Percentiles rank a stretch among this genome's conserved stretches.
These are phyloP conservation scores for Phanerochaete sordida DNA, from an alignment of 768 basidiomycete species.

Conservation along the genomic window DNA sequence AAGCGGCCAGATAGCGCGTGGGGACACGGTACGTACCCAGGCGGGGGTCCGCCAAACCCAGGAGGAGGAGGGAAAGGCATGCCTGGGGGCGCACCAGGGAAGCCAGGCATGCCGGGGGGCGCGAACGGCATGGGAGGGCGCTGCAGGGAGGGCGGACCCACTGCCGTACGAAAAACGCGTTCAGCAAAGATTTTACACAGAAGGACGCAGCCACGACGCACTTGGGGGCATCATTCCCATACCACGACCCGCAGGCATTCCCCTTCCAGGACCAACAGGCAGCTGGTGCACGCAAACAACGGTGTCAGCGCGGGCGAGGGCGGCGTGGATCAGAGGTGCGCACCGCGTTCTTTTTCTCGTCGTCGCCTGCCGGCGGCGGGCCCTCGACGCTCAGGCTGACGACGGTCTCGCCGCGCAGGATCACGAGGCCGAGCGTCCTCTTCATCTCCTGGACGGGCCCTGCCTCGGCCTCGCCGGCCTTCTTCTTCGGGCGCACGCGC, in stretches of 20 bases:
- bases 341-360: constrained; percentile 82
- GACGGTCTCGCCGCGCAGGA: constrained; percentile 93
- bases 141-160: constrained; percentile 56
- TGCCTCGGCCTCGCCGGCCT: constrained; percentile 69
- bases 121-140: constrained; percentile 68
- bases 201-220: constrained; percentile 35
- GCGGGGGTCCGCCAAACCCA: constrained; percentile 79
- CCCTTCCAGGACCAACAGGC: constrained; percentile 86
- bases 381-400: constrained; percentile 95
- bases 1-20: neutral
- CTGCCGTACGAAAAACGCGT: constrained; percentile 32
- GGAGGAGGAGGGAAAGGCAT: constrained; percentile 80
- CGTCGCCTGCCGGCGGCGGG: constrained; percentile 87
- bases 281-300: constrained; percentile 44
- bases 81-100: constrained; percentile 57
- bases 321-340: constrained; percentile 25
- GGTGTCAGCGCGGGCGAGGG: constrained; percentile 2
- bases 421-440: constrained; percentile 92
- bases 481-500: constrained; percentile 89
- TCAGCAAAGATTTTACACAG: constrained; percentile 3
- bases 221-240: constrained; percentile 94
- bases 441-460: constrained; percentile 91
- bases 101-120: constrained; percentile 80
- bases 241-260: constrained; percentile 94
- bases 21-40: constrained; percentile 61